phyloP scores from a whole-genome alignment of 768 basidiomycete species.

The Baorangia bicolor region DNA sequence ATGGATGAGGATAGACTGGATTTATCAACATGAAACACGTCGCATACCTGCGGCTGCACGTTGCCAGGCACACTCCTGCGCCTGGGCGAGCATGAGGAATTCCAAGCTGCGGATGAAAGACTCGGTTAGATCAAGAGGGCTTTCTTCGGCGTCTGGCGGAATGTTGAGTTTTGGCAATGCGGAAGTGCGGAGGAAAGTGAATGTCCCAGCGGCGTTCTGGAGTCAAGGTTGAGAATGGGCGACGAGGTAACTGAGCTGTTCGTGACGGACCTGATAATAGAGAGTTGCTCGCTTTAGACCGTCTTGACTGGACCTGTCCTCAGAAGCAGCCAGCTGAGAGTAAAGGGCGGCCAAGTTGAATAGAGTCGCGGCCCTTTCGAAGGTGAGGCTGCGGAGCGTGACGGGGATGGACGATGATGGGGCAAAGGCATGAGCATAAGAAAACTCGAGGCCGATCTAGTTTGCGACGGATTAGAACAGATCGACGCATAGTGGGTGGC shows the following conservation, averaged over 20 bases:
- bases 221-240: not conserved
- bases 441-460: constrained; percentile 68
- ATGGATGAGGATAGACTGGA: not conserved
- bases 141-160: constrained; percentile 49
- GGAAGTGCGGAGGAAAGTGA: constrained; percentile 58
- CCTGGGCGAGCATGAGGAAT: constrained; percentile 85
- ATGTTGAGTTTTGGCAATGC: constrained; percentile 53
- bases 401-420: constrained; percentile 50
- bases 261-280: constrained; percentile 59
- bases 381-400: constrained; percentile 69
- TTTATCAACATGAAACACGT: not conserved
- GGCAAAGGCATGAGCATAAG: constrained; percentile 75
- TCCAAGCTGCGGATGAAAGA: constrained; percentile 63
- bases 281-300: constrained; percentile 80
- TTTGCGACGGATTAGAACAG: constrained; percentile 8
- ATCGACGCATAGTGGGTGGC: constrained; percentile 4
- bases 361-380: constrained; percentile 74
- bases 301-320: constrained; percentile 70
- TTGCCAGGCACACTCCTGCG: constrained; percentile 97
- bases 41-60: constrained; percentile 74
- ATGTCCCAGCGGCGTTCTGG: constrained; percentile 69
- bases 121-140: constrained; percentile 63
- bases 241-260: constrained; percentile 10
- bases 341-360: constrained; percentile 90
- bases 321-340: constrained; percentile 70